Conservation (phyloP, 176 grass and related monocot species). For the Paspalum vaginatum region DNA sequence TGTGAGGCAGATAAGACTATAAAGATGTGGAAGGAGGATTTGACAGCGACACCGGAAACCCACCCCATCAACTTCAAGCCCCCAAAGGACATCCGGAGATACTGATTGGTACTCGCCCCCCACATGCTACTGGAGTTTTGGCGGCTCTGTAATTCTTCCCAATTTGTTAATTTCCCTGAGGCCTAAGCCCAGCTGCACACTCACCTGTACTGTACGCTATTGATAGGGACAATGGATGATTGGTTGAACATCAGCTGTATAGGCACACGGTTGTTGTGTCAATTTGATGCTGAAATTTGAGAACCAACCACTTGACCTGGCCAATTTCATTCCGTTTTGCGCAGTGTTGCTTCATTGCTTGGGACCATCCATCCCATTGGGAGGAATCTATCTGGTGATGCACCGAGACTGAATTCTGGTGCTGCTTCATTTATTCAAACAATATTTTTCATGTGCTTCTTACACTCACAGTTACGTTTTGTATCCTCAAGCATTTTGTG, state of each 20-base stretch:
- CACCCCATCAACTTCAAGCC: slow-evolving; percentile 95
- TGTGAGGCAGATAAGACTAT: slow-evolving; percentile 97
- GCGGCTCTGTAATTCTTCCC: background rate
- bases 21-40: slow-evolving; percentile 99
- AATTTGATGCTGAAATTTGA: background rate
- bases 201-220: background rate
- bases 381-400: background rate
- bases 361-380: background rate
- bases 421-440: background rate
- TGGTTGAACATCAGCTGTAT: background rate
- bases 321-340: background rate
- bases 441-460: too few relatives aligned
- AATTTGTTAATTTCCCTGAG: background rate
- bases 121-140: background rate
- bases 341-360: background rate
- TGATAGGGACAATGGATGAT: background rate
- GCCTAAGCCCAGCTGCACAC: background rate
- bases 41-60: slow-evolving; percentile 75
- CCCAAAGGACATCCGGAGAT: slow-evolving; percentile 85
- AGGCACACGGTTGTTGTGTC: background rate
- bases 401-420: background rate
- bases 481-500: too few relatives aligned
- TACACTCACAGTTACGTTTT: too few relatives aligned
- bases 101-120: slow-evolving; percentile 33
- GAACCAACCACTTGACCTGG: background rate